phyloP scores from a whole-genome alignment of 2,329 filamentous ascomycete species.

The Colletotrichum eleusines region DNA sequence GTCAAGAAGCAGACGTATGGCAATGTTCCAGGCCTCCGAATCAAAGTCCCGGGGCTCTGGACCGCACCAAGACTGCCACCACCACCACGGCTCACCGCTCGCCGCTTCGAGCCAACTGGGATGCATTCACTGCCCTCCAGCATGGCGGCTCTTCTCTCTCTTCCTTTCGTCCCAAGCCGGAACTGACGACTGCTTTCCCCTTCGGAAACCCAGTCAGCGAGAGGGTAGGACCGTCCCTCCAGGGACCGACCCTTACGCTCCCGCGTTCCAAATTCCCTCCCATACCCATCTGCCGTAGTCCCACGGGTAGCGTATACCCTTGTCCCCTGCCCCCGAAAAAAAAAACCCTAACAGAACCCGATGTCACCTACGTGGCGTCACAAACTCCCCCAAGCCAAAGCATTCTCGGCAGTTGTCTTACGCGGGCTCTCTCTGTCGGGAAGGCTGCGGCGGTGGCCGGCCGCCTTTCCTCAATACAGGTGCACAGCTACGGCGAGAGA shows the following conservation, averaged over 20 bases:
- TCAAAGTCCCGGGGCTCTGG: slow-evolving; percentile 1
- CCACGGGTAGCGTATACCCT: slow-evolving; percentile 21
- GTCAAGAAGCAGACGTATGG: background rate
- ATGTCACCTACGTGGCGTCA: slow-evolving; percentile 27
- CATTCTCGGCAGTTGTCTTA: slow-evolving; percentile 34
- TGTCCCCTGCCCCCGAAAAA: background rate
- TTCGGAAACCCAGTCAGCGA: background rate
- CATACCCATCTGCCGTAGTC: slow-evolving; percentile 36
- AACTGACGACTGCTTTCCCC: background rate
- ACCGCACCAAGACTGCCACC: background rate
- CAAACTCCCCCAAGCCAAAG: slow-evolving; percentile 27
- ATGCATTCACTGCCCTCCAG: background rate
- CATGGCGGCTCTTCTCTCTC: background rate
- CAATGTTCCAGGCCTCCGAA: background rate
- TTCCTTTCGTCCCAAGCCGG: background rate
- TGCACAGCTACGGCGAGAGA: background rate
- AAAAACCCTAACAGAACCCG: slow-evolving; percentile 14
- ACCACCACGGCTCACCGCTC: background rate
- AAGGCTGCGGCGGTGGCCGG: no score
- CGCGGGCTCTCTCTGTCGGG: background rate
- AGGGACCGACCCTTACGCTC: slow-evolving; percentile 29
- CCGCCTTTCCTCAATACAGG: background rate
- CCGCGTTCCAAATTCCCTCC: background rate
- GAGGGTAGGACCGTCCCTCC: slow-evolving; percentile 10
- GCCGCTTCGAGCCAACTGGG: slow-evolving; percentile 1